These are phyloP conservation scores for Corylus americana DNA, from an alignment of 306 rosid genomes.

Conservation along the genomic window DNA sequence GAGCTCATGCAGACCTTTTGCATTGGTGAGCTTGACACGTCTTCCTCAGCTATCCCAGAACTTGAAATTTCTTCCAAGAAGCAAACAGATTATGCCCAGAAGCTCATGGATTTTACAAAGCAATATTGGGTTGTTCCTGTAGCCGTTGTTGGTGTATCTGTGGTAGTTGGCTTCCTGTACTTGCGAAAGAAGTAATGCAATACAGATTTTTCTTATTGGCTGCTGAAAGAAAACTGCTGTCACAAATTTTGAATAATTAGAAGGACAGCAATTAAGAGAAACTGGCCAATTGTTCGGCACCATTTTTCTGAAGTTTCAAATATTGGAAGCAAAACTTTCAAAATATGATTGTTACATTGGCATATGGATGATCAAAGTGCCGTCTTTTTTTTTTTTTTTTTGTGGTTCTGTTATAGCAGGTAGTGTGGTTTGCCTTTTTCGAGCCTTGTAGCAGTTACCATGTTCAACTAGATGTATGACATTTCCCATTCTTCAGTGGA, in stretches of 20 bases:
- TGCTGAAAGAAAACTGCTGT: slow-evolving; percentile 20
- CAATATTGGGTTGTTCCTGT: slow-evolving; percentile 62
- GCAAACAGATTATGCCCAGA: slow-evolving; percentile 29
- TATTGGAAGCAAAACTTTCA: background rate
- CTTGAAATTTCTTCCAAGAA: slow-evolving; percentile 38
- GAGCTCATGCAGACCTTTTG: slow-evolving; percentile 66
- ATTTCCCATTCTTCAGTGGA: too few relatives aligned
- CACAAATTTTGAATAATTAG: slow-evolving; percentile 44
- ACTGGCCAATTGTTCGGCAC: slow-evolving; percentile 12
- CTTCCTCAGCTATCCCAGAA: slow-evolving; percentile 33
- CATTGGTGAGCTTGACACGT: slow-evolving; percentile 68
- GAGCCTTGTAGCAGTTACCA: too few relatives aligned
- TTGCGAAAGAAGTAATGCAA: slow-evolving; percentile 51
- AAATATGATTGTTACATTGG: slow-evolving; percentile 18
- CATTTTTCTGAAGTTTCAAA: background rate
- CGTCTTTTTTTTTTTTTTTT: background rate
- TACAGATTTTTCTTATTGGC: slow-evolving; percentile 18
- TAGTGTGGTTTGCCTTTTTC: too few relatives aligned
- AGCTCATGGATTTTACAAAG: slow-evolving; percentile 46
- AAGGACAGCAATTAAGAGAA: slow-evolving; percentile 11
- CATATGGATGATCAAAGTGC: slow-evolving; percentile 20
- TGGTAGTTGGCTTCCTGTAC: slow-evolving; percentile 52
- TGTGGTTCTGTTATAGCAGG: background rate
- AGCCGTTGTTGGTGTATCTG: slow-evolving; percentile 58
- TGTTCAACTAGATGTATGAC: too few relatives aligned